Percentiles rank a stretch among this genome's conserved stretches.
These are phyloP conservation scores for Saxophila tyrrhenica DNA, from an alignment of 495 filamentous ascomycete species.

Conservation along the genomic window DNA sequence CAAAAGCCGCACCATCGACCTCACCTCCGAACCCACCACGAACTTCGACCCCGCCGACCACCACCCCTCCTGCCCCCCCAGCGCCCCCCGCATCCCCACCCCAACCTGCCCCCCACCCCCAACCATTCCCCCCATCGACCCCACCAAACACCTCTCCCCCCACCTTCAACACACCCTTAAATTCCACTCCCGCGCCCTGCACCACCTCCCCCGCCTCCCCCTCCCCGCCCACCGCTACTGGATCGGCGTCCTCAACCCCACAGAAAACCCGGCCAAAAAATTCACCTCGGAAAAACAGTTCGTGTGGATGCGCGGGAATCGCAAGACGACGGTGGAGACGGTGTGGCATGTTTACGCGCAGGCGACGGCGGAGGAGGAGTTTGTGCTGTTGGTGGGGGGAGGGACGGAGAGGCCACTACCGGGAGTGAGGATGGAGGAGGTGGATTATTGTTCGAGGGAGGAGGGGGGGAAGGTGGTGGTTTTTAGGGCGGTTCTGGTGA, in stretches of 20 bases:
- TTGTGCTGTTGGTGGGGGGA: conserved; percentile 5
- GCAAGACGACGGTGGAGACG: conserved; percentile 9
- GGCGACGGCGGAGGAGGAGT: conserved; percentile 3
- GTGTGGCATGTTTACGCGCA: conserved; percentile 2
- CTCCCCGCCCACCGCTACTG: conserved; percentile 15
- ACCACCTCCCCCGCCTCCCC: conserved; percentile 3
- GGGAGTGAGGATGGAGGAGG: neutral
- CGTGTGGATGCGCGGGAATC: conserved; percentile 17
- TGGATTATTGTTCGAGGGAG: too few species aligned
- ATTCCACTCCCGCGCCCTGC: conserved; percentile 5
- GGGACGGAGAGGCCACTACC: conserved; percentile 6
- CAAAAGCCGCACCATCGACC: too few species aligned
- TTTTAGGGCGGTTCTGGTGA: conserved; percentile 10
- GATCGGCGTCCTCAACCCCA: conserved; percentile 14
- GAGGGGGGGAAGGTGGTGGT: conserved; percentile 6
- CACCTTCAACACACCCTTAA: neutral
- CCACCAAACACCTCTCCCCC: conserved; percentile 6
- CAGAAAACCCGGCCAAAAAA: neutral
- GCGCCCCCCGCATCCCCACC: neutral
- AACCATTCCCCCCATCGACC: conserved; percentile 1
- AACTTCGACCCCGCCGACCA: conserved; percentile 1
- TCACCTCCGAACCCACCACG: neutral
- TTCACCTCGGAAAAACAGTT: conserved; percentile 7
- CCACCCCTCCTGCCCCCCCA: neutral
- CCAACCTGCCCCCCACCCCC: neutral